Evolutionary conservation across 108 stramenopile species (phyloP), one percentile per base, ranked within the genome.

Genomic region (Skeletonema costatum): DNA sequence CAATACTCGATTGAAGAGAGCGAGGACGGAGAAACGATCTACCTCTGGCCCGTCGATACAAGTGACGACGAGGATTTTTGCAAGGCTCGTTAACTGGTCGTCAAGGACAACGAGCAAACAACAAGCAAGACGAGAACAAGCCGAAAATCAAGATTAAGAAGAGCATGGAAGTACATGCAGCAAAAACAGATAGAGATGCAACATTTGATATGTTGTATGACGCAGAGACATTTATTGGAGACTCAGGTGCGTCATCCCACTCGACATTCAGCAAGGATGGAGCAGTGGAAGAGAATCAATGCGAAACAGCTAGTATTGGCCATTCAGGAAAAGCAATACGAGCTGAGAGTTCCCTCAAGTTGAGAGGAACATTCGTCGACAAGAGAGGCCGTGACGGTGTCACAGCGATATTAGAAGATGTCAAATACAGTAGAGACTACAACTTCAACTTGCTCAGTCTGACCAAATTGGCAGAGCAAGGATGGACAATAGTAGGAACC

Each of bases 401-500:
- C 2, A 9, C 56, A 13, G 53, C 16, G 2, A 31, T n/a, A 7
- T 16, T 76, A 3, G 0, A 44, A 0, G 69, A 76, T 2, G 69
- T 76, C 8, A 11, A 7, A 3, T 17, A 35, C 13, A 61, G 13
- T 13, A 31, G 10, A 13, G 31, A 51, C 3, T 42, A 17, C 19
- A 35, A 31, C 19, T 80, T 74, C 73, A 80, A 80, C 38, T 21
- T 80, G 12, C 32, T 72, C 13, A 41, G 35, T 48, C 5, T 73
- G 2, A 68, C 81, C 30, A 77, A 66, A 6, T 19, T 51, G 2
- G 3, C 13, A 13, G n/a, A 35, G 36, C 17, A 62, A 16, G 81
- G 76, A 32, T 77, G 81, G 81, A 66, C 14, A 17, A 25, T 73
- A 10, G 32, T 17, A 5, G 81, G 76, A 12, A 39, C 66, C n/a